Percentiles rank a stretch among this genome's conserved stretches.
Conservation (phyloP, 148 eudicot genomes). For the Nyssa sinensis region DNA sequence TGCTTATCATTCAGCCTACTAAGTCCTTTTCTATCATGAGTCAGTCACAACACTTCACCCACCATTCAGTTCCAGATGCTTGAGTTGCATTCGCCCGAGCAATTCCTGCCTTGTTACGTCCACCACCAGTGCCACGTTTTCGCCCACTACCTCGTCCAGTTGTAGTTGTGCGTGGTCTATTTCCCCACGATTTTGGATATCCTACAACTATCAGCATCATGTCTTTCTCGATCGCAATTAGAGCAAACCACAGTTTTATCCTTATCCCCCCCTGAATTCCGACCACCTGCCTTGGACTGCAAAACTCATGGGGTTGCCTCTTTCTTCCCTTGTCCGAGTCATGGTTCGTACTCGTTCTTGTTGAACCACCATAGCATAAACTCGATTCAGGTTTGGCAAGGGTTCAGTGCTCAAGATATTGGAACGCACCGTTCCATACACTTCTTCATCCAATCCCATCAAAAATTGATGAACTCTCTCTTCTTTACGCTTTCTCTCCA, state of each 20-base stretch:
- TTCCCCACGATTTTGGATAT: no score
- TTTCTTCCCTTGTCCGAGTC: not conserved
- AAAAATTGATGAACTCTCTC: conserved; percentile 1
- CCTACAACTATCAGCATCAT: no score
- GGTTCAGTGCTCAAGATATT: conserved; percentile 5
- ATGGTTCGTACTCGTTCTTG: not conserved
- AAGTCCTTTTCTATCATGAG: not conserved
- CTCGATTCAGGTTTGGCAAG: not conserved
- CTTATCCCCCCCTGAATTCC: not conserved
- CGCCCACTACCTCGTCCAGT: no score
- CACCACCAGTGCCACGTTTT: no score
- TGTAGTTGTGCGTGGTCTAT: no score
- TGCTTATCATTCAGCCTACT: not conserved
- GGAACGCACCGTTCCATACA: not conserved
- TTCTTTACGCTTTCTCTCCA: not conserved
- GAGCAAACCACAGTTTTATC: no score
- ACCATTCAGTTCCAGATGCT: not conserved
- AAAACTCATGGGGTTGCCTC: not conserved
- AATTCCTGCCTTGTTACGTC: no score
- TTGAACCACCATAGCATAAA: not conserved
- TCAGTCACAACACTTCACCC: not conserved
- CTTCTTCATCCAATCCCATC: not conserved
- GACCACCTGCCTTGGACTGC: not conserved
- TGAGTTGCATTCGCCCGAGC: no score
- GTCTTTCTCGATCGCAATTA: no score